Base-by-base conservation (phyloP, 1,284 basidiomycete species). In the Mycena citricolor region DNA sequence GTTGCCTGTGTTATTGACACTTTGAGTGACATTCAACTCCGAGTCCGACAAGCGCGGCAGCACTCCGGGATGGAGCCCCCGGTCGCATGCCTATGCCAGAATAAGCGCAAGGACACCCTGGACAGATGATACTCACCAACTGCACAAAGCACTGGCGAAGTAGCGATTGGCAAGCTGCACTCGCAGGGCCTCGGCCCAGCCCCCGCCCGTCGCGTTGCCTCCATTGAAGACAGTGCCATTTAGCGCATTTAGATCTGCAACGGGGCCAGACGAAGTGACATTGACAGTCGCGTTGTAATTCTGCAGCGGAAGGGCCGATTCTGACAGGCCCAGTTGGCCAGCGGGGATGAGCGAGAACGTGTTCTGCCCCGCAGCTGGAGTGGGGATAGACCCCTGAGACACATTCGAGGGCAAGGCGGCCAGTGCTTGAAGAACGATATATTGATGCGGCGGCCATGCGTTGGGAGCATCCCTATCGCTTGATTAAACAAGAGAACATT, bases 391-490 rank as follows among this genome's bases (percentile, higher is more conserved):
- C 4, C 67, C 69, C 4, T 62, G 66, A 0, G 85, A 79, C 21
- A 92, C 58, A 58, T 88, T 87, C 4, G 75, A 59, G 0, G 90
- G 90, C 7, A 93, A 64, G 8, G 75, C 77, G 32, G 79, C 75
- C 13, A 97, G 77, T 0, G 93, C 91, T 52, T 86, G 73, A 40
- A 95, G 76, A 12, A 81, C 70, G 54, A 94, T 87, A 62, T 90
- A 84, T 54, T 88, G 83, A 57, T 92, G 89, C n/a, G 88, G 88
- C 6, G 90, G 90, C 90, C 88, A 90, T 2, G 82, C 64, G 54
- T 88, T 87, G 12, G 83, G 83, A 8, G 79, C 76, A 58, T 89
- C 86, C 85, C 82, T 84, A 16, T 28, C 28, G 26, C 17, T 8
- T 17, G 26, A 16, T 21, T 25, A n/a, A 20, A 41, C 14, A 13